Evolutionary conservation across 176 grass and related monocot genomes (phyloP), one percentile per base, ranked within the genome.

Genomic region (Oryza rufipogon): DNA sequence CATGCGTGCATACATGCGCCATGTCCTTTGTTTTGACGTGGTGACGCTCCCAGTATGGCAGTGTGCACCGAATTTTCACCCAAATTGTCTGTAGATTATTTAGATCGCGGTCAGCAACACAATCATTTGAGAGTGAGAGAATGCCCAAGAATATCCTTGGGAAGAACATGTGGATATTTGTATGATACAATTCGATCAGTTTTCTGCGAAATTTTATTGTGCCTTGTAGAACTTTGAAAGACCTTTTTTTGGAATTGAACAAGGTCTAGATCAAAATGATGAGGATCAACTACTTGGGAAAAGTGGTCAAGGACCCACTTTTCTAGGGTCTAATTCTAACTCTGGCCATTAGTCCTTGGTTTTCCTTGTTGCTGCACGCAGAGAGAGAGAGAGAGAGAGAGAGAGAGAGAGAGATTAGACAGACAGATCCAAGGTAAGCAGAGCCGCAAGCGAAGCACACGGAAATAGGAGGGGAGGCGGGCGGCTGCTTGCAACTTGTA

Each of bases 1-100:
- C 54, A 48, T 28, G 7, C 44, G 22, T 26, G 25, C 10, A 0
- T 45, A 14, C 70, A 14, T 12, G 6, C 70, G 4, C 70, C 5
- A 15, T 4, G 64, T 44, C 58, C 46, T 47, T 38, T 11, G 44
- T 64, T 73, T 73, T 83, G 74, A 88, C 80, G 23, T 72, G 1
- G 52, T 42, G 32, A 67, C 36, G 73, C 38, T 13, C 4, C 64
- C 20, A 61, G 20, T 61, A 22, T 22, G 56, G 36, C 58, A 61
- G 6, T 22, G 8, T n/a, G 19, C 58, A 19, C 58, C 20, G 58
- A 63, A 58, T n/a, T 58, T 58, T 58, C 17, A 54, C 51, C 15
- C 51, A 54, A 48, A 54, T 54, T 60, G 9, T 60, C 54, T 54
- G 15, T 54, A 54, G 15, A 19, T 54, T 54, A 13, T 54, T 54